phyloP scores from a whole-genome alignment of 2,329 filamentous ascomycete species.

The Trichoderma cornu-damae region DNA sequence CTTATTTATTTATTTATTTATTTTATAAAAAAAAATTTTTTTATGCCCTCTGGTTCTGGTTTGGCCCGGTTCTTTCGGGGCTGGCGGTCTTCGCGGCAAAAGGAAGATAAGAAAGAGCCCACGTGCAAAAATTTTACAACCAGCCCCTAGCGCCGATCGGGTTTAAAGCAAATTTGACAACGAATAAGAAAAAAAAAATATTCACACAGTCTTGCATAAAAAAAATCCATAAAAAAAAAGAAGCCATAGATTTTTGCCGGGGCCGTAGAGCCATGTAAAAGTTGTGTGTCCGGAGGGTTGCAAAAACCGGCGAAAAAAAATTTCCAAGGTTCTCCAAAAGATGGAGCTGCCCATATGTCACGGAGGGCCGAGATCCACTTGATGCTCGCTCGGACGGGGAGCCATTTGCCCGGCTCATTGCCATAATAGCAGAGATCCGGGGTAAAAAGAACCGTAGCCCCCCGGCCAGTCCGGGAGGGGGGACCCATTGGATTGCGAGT shows the following conservation, averaged over 20 bases:
- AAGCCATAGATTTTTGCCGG: conserved; percentile 19
- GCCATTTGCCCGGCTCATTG: too few relatives aligned
- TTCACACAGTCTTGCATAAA: background rate
- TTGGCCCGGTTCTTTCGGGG: conserved; percentile 13
- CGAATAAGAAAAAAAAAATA: too few relatives aligned
- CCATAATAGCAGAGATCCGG: conserved; percentile 20
- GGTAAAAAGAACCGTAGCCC: conserved; percentile 20
- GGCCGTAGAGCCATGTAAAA: background rate
- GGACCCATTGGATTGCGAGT: conserved; percentile 22
- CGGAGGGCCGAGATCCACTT: conserved; percentile 24
- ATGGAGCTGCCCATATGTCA: conserved; percentile 14
- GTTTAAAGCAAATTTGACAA: conserved; percentile 12
- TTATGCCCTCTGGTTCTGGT: background rate
- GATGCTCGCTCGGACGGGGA: conserved; percentile 23
- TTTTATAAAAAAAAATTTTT: too few relatives aligned
- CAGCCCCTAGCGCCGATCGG: conserved; percentile 17
- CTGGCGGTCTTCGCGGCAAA: conserved; percentile 19
- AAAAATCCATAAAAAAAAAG: background rate
- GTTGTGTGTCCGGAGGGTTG: background rate
- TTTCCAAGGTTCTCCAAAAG: background rate
- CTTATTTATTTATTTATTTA: too few relatives aligned
- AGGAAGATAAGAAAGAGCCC: conserved; percentile 18
- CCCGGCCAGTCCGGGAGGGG: conserved; percentile 7
- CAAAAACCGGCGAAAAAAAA: background rate
- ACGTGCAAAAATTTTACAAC: conserved; percentile 18